phyloP scores from a whole-genome alignment of 2,329 filamentous ascomycete genomes.

The Colletotrichum paranaense region DNA sequence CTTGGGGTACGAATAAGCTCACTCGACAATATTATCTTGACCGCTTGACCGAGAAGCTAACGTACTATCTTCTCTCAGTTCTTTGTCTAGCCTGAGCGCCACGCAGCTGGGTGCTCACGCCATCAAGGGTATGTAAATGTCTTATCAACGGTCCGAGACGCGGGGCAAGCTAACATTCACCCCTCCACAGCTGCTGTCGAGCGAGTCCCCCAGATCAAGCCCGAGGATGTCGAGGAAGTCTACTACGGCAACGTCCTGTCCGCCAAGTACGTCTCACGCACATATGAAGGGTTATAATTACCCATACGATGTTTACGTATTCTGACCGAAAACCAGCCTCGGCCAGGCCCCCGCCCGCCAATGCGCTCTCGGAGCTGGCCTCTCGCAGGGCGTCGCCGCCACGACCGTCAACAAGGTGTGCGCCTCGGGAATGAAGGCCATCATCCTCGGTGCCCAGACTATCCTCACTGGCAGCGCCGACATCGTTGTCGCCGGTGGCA shows the following conservation, averaged over 20 bases:
- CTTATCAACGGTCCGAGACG: constrained; percentile 10
- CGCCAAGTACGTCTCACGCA: constrained; percentile 76
- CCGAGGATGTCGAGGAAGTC: constrained; percentile 92
- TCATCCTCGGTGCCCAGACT: constrained; percentile 94
- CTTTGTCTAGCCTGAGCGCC: constrained; percentile 87
- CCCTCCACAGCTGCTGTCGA: constrained; percentile 75
- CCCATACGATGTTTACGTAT: not conserved
- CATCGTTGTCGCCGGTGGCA: constrained; percentile 91
- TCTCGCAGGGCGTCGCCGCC: constrained; percentile 81
- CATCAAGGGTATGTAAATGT: constrained; percentile 80
- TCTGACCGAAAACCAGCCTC: constrained; percentile 66
- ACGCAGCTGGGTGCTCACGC: constrained; percentile 89
- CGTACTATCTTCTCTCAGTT: constrained; percentile 63
- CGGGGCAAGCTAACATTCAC: constrained; percentile 32
- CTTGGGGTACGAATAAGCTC: constrained; percentile 73
- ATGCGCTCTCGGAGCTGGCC: constrained; percentile 89
- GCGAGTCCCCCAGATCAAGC: constrained; percentile 86
- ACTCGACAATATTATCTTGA: constrained; percentile 16
- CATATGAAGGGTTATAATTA: not conserved
- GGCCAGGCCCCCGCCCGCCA: constrained; percentile 97
- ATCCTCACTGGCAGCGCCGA: constrained; percentile 97
- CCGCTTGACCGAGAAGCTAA: constrained; percentile 27
- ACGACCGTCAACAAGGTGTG: constrained; percentile 99
- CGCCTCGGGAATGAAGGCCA: constrained; percentile 92
- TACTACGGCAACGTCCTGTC: constrained; percentile 99